Evolutionary conservation across 352 stramenopile genomes (phyloP), one percentile per base, ranked within the genome.

Genomic region (Blastocystis sp.): DNA sequence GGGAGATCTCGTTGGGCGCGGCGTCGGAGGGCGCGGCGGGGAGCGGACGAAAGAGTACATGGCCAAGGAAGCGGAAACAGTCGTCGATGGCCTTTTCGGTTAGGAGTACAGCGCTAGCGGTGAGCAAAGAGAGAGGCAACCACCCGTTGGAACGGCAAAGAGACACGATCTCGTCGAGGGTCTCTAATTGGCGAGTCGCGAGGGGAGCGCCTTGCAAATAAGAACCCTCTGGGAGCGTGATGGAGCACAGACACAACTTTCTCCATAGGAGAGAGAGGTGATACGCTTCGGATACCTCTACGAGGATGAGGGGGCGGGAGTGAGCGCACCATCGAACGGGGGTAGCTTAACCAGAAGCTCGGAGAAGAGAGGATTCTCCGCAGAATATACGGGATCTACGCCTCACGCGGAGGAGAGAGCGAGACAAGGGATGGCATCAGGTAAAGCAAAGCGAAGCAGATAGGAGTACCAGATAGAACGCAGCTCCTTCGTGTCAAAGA

Each of bases 181-280:
- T 61, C 1, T 41, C 41, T 14, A 65, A 19, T 62, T 79, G 43
- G n/a, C 19, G n/a, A 21, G 17, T 62, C 69, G 48, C 38, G 21
- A 56, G 28, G n/a, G 40, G 41, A 28, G 45, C 19, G 52, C 4
- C 14, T 17, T 7, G 14, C 56, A 21, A 1, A n/a, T 23, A 74
- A 19, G 2, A 38, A 9, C n/a, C 61, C 21, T 62, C 56, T 11
- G 56, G 19, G 34, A 84, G 74, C 23, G 34, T 21, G 23, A 84
- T 53, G 45, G 52, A 84, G 34, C 74, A 84, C 23, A 67, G 56
- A 48, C 74, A 59, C 28, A 84, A 56, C 28, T 84, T 84, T 38
- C 74, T 38, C 74, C 74, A 84, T 38, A 84, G 17, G 1, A 84
- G 56, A 19, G 52, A 38, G 2, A 67, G 17, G n/a, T 84, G 74